phyloP scores from a whole-genome alignment of 208 protist species.

The Strigomonas culicis region DNA sequence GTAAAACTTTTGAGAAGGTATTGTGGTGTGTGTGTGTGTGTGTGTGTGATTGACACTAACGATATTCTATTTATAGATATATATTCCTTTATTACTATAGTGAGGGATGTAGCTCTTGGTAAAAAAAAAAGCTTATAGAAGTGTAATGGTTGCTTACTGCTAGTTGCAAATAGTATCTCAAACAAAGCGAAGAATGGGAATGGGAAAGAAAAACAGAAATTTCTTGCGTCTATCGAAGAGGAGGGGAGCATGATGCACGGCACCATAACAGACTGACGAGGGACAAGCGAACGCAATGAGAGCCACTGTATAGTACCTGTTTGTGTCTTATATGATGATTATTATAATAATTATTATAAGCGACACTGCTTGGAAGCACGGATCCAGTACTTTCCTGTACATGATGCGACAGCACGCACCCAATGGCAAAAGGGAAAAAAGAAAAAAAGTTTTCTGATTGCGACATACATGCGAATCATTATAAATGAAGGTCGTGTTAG shows the following conservation, averaged over 20 bases:
- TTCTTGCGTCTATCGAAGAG: not conserved
- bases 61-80: no score
- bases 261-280: no score
- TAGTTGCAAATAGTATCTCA: not conserved
- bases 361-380: no score
- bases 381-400: not conserved
- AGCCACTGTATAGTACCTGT: not conserved
- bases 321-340: no score
- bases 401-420: not conserved
- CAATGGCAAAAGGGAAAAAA: not conserved
- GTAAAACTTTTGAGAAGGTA: no score
- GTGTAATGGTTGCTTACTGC: constrained; percentile 7
- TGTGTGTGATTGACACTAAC: no score
- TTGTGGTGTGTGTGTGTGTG: no score
- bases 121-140: not conserved
- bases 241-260: not conserved
- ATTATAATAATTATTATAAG: no score
- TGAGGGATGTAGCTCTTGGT: not conserved
- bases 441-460: not conserved
- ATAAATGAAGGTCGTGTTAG: not conserved
- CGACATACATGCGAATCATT: not conserved
- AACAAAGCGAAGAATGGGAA: not conserved
- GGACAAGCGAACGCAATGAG: no score
- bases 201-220: not conserved
- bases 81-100: not conserved